Evolutionary conservation across 305 asterid genomes (phyloP).

Genomic region (Fraxinus sp.): DNA sequence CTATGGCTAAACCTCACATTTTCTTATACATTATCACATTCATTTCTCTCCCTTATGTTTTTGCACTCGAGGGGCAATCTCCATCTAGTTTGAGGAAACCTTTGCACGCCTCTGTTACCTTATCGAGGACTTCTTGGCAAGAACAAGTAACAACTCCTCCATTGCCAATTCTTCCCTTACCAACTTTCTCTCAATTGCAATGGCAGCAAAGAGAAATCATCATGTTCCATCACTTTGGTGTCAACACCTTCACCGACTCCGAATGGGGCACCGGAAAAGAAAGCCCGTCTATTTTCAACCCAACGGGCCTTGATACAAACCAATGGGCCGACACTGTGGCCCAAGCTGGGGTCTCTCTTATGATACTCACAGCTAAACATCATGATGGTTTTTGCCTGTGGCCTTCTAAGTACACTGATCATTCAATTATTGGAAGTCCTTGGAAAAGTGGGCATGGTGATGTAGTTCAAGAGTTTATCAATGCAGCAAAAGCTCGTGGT

Average conservation of each 20-base stretch:
- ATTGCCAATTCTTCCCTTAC: slow-evolving; percentile 76
- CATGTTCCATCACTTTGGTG: slow-evolving; percentile 83
- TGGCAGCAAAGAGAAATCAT: slow-evolving; percentile 93
- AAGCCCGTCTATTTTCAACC: slow-evolving; percentile 64
- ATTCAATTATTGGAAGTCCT: slow-evolving; percentile 68
- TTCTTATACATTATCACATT: slow-evolving; percentile 24
- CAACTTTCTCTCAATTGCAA: slow-evolving; percentile 69
- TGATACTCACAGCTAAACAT: slow-evolving; percentile 85
- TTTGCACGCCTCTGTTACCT: slow-evolving; percentile 25
- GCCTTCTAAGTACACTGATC: slow-evolving; percentile 84
- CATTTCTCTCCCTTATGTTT: not conserved
- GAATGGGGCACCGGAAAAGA: slow-evolving; percentile 91
- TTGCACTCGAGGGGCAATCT: not conserved
- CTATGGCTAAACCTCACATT: slow-evolving; percentile 38
- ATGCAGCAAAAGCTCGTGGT: slow-evolving; percentile 57
- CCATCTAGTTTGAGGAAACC: not conserved
- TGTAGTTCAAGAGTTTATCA: slow-evolving; percentile 60
- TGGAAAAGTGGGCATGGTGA: slow-evolving; percentile 77
- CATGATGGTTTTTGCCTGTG: slow-evolving; percentile 95
- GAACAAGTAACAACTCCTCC: slow-evolving; percentile 54
- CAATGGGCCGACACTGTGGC: slow-evolving; percentile 81
- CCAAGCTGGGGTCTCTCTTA: slow-evolving; percentile 63
- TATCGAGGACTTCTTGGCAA: not conserved
- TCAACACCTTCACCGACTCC: slow-evolving; percentile 77
- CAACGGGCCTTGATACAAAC: slow-evolving; percentile 50